These are phyloP conservation scores for Xylaria hypoxylon DNA, from an alignment of 2,329 filamentous ascomycete genomes.

Conservation along the genomic window DNA sequence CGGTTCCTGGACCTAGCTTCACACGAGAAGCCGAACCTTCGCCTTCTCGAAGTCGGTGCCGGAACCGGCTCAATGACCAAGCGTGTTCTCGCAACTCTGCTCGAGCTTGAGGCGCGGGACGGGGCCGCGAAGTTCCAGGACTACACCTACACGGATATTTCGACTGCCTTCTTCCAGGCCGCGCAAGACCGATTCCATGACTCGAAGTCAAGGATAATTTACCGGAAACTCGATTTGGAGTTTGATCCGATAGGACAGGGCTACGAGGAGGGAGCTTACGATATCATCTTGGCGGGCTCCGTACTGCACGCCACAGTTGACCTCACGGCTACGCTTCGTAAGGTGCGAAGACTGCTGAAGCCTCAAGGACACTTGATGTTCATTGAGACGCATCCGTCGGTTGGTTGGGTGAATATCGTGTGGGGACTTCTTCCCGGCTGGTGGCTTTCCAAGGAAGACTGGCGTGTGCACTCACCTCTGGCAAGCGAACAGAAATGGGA, in stretches of 20 bases:
- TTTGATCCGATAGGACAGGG: not conserved
- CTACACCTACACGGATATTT: conserved; percentile 3
- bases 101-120: not conserved
- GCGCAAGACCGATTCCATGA: not conserved
- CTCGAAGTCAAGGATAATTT: too few species aligned
- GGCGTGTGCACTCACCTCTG: not conserved
- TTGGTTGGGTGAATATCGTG: too few species aligned
- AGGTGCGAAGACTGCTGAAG: not conserved
- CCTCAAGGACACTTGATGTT: not conserved
- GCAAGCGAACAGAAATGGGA: not conserved
- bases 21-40: not conserved
- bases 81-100: not conserved
- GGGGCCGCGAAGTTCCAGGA: not conserved
- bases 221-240: not conserved
- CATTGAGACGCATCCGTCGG: not conserved
- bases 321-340: not conserved
- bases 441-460: not conserved
- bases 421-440: conserved; percentile 6
- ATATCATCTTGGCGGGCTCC: not conserved
- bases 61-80: not conserved
- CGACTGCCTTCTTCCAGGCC: not conserved
- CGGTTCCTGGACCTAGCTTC: not conserved
- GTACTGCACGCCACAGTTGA: not conserved
- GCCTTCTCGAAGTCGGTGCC: too few species aligned
- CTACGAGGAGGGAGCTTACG: not conserved